phyloP scores from a whole-genome alignment of 805 yeast species.

The Yarrowia deformans region DNA sequence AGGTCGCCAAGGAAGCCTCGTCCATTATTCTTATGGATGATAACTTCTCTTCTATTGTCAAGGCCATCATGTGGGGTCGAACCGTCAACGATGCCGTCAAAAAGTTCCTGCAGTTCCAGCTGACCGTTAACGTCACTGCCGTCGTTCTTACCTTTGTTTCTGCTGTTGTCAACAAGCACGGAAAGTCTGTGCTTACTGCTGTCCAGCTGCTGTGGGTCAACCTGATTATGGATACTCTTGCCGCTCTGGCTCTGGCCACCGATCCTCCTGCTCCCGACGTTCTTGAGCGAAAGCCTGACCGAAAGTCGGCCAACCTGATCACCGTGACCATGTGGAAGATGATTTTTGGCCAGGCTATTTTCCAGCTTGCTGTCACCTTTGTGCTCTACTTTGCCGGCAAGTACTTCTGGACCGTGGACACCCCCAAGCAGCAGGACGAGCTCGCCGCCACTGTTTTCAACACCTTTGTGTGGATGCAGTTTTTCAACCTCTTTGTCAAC shows the following conservation, averaged over 20 bases:
- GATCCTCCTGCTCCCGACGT: slow-evolving; percentile 91
- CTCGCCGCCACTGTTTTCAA: slow-evolving; percentile 89
- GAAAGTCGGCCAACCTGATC: slow-evolving; percentile 79
- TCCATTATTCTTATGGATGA: slow-evolving; percentile 93
- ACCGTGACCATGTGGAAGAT: slow-evolving; percentile 97
- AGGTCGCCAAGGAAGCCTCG: slow-evolving; percentile 97
- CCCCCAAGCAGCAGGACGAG: slow-evolving; percentile 58
- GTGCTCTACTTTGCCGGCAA: slow-evolving; percentile 80
- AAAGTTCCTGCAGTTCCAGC: slow-evolving; percentile 94
- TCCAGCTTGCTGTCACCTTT: slow-evolving; percentile 83
- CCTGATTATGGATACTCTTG: slow-evolving; percentile 96
- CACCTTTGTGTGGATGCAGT: slow-evolving; percentile 97
- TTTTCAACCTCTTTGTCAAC: slow-evolving; percentile 89
- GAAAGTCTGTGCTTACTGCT: slow-evolving; percentile 90
- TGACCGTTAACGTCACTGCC: slow-evolving; percentile 97
- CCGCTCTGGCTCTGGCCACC: slow-evolving; percentile 96
- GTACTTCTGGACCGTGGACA: slow-evolving; percentile 56
- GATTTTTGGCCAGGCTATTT: slow-evolving; percentile 85
- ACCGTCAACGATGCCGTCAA: slow-evolving; percentile 94
- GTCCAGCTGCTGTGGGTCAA: slow-evolving; percentile 98
- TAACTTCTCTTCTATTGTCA: slow-evolving; percentile 91
- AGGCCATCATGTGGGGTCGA: slow-evolving; percentile 98
- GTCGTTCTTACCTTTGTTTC: slow-evolving; percentile 91
- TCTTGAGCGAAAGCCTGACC: slow-evolving; percentile 81
- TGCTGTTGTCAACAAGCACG: slow-evolving; percentile 82